Conservation (phyloP, 805 yeast genomes). For the Metschnikowia santaceciliae region DNA sequence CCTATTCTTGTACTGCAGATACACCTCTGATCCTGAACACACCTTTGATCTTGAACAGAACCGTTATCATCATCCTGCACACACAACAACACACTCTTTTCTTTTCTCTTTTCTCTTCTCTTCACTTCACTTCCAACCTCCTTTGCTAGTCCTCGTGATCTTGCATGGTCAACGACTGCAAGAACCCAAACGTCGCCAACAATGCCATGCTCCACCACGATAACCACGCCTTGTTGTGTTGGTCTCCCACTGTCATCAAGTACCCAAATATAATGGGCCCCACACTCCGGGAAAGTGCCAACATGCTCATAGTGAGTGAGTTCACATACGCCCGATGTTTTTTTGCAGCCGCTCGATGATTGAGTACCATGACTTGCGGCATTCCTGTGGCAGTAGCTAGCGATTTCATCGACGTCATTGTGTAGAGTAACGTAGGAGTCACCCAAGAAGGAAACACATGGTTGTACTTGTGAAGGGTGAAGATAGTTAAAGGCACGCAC, state of each 20-base stretch:
- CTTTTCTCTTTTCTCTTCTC: not conserved
- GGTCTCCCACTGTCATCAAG: slow-evolving; percentile 32
- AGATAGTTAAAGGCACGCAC: slow-evolving; percentile 28
- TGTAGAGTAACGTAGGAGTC: slow-evolving; percentile 25
- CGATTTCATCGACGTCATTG: slow-evolving; percentile 29
- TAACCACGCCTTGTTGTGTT: slow-evolving; percentile 23
- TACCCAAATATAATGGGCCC: slow-evolving; percentile 35
- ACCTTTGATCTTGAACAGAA: too few relatives aligned
- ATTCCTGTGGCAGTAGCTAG: slow-evolving; percentile 33
- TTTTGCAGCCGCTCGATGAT: slow-evolving; percentile 33
- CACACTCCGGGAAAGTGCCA: slow-evolving; percentile 29
- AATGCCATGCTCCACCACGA: slow-evolving; percentile 34
- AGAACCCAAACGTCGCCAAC: slow-evolving; percentile 25
- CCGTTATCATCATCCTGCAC: not conserved
- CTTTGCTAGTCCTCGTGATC: slow-evolving; percentile 24
- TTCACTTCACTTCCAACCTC: not conserved
- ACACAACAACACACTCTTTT: not conserved
- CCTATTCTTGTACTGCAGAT: too few relatives aligned
- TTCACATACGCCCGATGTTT: slow-evolving; percentile 35
- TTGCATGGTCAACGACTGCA: slow-evolving; percentile 26
- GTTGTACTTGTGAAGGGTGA: slow-evolving; percentile 28
- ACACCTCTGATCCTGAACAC: too few relatives aligned
- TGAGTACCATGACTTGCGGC: slow-evolving; percentile 33
- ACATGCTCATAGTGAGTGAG: slow-evolving; percentile 30
- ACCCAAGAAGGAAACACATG: slow-evolving; percentile 27